Conservation (phyloP, 78 protist genomes). For the Dictyostelium citrinum region DNA sequence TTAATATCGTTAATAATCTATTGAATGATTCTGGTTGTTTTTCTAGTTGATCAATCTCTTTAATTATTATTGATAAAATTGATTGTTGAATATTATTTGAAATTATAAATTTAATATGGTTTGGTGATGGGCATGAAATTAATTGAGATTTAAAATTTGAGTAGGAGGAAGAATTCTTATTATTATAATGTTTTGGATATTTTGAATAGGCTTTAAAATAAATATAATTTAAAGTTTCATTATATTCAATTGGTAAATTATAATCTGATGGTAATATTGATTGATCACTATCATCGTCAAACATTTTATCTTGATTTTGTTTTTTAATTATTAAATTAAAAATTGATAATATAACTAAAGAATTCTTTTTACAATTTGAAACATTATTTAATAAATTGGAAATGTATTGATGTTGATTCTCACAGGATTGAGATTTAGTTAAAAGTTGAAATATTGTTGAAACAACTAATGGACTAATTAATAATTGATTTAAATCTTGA, state of each 20-base stretch:
- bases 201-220: not conserved
- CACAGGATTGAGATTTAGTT: not conserved
- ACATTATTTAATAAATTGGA: not conserved
- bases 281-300: not conserved
- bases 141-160: not conserved
- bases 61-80: not conserved
- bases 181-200: not conserved
- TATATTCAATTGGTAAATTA: not conserved
- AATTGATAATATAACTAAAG: not conserved
- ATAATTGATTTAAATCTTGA: not conserved
- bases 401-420: not conserved
- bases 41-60: not conserved
- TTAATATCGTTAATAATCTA: not conserved
- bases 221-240: not conserved
- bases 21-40: not conserved
- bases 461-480: slow-evolving; percentile 20
- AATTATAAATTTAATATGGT: not conserved
- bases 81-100: not conserved
- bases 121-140: not conserved
- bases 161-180: not conserved
- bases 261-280: not conserved
- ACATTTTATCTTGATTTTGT: not conserved
- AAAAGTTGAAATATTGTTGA: slow-evolving; percentile 1
- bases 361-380: not conserved
- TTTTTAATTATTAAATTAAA: not conserved